Evolutionary conservation across 768 basidiomycete genomes (phyloP).

Genomic region (Rhizopogon rudus): DNA sequence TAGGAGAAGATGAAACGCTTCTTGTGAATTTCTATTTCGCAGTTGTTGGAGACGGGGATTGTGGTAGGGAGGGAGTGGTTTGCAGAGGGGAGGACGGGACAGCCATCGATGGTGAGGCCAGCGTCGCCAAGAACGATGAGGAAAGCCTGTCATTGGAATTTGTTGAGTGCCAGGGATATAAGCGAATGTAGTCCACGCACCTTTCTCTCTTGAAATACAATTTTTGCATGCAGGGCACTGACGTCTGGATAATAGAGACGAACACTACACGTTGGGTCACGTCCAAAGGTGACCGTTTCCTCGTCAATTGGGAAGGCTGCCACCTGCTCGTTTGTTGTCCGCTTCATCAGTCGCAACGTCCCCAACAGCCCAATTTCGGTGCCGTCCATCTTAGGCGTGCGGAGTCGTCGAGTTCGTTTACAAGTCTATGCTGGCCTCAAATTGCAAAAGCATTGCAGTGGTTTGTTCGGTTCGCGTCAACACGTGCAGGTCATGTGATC

Average conservation of each 20-base stretch:
- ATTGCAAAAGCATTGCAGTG: too few species aligned
- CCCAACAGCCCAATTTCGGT: slow-evolving; percentile 63
- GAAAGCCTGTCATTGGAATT: slow-evolving; percentile 46
- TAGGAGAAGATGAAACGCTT: slow-evolving; percentile 73
- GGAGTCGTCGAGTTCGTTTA: neutral
- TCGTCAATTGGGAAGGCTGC: slow-evolving; percentile 73
- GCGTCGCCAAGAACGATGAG: slow-evolving; percentile 53
- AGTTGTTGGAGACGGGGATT: slow-evolving; percentile 61
- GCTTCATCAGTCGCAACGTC: slow-evolving; percentile 59
- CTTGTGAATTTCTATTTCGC: slow-evolving; percentile 61
- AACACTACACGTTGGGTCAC: slow-evolving; percentile 58
- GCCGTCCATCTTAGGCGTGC: slow-evolving; percentile 28
- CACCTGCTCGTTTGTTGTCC: slow-evolving; percentile 40
- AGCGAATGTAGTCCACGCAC: slow-evolving; percentile 26
- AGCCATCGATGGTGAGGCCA: slow-evolving; percentile 61
- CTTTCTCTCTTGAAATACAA: slow-evolving; percentile 59
- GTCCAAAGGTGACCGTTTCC: slow-evolving; percentile 62
- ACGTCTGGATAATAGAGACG: slow-evolving; percentile 66
- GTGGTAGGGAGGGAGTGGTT: slow-evolving; percentile 36
- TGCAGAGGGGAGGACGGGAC: slow-evolving; percentile 48
- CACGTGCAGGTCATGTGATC: neutral
- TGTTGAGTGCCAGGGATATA: neutral
- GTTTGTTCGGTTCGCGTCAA: neutral
- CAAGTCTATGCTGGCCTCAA: neutral
- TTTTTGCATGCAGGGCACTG: slow-evolving; percentile 58